These are phyloP conservation scores for Breviolum minutum DNA, from an alignment of 73 alveolate species.

Conservation along the genomic window DNA sequence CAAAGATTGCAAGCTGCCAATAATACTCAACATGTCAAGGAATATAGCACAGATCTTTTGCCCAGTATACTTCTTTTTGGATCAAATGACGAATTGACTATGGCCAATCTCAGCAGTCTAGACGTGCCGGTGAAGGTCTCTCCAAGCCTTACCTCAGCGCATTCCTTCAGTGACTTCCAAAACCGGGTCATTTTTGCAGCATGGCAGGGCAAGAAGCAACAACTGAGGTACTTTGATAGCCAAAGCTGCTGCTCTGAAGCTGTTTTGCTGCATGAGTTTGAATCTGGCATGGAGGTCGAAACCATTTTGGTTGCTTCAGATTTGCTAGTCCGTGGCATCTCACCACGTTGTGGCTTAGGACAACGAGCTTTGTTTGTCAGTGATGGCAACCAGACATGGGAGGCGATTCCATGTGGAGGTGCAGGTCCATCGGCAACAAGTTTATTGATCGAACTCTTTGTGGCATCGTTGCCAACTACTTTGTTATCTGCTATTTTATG, in stretches of 20 bases:
- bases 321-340: neutral
- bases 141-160: constrained; percentile 7
- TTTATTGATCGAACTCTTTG: neutral
- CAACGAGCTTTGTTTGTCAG: neutral
- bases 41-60: neutral
- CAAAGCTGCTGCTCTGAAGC: constrained; percentile 12
- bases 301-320: neutral
- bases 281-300: constrained; percentile 1
- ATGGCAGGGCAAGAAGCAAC: constrained; percentile 24
- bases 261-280: constrained; percentile 3
- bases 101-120: neutral
- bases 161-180: neutral
- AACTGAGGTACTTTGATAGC: constrained; percentile 7
- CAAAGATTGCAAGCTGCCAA: neutral
- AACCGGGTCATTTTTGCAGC: constrained; percentile 9
- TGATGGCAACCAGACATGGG: neutral
- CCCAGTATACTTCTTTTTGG: neutral
- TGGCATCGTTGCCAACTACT: constrained; percentile 12
- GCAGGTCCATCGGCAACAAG: no score
- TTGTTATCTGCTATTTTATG: constrained; percentile 9
- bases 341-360: neutral
- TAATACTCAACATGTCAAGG: neutral
- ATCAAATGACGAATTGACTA: constrained; percentile 1
- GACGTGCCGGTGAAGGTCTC: neutral
- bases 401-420: neutral